phyloP scores from a whole-genome alignment of 306 rosid species.

The Dryas drummondii region DNA sequence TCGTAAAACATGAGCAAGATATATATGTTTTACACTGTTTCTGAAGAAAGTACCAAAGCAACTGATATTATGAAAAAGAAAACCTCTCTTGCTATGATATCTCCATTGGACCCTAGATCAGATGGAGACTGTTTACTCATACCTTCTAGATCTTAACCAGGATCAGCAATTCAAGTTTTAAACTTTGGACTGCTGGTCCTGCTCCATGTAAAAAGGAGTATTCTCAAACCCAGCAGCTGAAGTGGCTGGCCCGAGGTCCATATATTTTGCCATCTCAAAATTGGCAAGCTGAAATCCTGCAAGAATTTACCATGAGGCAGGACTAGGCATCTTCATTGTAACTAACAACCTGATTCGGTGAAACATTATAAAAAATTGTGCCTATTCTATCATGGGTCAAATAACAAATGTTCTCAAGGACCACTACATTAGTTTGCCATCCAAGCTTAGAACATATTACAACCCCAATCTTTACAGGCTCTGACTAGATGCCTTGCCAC shows the following conservation, averaged over 20 bases:
- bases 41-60: neutral
- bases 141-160: conserved; percentile 26
- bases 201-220: conserved; percentile 24
- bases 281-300: conserved; percentile 14
- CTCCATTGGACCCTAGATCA: conserved; percentile 24
- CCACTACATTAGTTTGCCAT: neutral
- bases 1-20: conserved; percentile 12
- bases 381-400: neutral
- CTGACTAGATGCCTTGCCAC: conserved; percentile 12
- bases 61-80: neutral
- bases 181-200: conserved; percentile 12
- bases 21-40: neutral
- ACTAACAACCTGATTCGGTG: conserved; percentile 12
- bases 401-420: neutral
- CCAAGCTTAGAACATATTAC: conserved; percentile 4
- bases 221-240: conserved; percentile 28
- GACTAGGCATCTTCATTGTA: conserved; percentile 8
- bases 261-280: conserved; percentile 18
- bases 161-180: conserved; percentile 18
- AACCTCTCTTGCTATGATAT: conserved; percentile 17
- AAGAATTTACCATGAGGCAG: conserved; percentile 17
- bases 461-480: neutral
- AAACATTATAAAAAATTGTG: neutral
- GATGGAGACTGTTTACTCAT: conserved; percentile 28
- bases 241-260: conserved; percentile 22